These are phyloP conservation scores for Chrysoporthe puriensis DNA, from an alignment of 2,329 filamentous ascomycete genomes.

Conservation along the genomic window DNA sequence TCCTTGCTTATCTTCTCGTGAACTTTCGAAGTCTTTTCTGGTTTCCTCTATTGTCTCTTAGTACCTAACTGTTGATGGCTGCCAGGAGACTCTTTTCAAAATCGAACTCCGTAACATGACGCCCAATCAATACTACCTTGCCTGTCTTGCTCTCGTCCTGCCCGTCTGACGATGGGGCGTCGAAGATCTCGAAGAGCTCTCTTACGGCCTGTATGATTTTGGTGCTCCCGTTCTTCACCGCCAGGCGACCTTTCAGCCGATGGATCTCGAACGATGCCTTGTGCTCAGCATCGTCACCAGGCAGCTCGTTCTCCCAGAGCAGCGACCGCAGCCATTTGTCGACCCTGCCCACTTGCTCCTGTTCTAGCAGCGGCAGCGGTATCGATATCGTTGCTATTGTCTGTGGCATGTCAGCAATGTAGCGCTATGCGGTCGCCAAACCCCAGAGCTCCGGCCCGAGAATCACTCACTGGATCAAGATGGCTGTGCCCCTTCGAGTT, in stretches of 20 bases:
- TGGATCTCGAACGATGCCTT: slow-evolving; percentile 74
- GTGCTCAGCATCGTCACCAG: slow-evolving; percentile 42
- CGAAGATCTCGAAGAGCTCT: slow-evolving; percentile 90
- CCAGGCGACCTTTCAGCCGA: slow-evolving; percentile 79
- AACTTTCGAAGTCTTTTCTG: background rate
- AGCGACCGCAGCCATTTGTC: slow-evolving; percentile 83
- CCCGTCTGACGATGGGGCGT: slow-evolving; percentile 49
- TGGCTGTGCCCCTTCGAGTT: slow-evolving; percentile 82
- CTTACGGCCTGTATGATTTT: slow-evolving; percentile 90
- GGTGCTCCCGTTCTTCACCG: slow-evolving; percentile 63
- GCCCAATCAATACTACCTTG: slow-evolving; percentile 69
- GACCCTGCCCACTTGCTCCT: slow-evolving; percentile 62
- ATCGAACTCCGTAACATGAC: slow-evolving; percentile 54
- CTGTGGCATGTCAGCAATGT: slow-evolving; percentile 45
- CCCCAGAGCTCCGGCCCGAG: too few relatives aligned
- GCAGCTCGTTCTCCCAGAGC: slow-evolving; percentile 77
- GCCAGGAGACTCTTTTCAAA: slow-evolving; percentile 50
- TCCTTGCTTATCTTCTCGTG: background rate
- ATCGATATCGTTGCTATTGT: slow-evolving; percentile 85
- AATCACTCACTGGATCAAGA: slow-evolving; percentile 73
- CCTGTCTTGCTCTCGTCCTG: slow-evolving; percentile 38
- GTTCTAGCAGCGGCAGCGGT: slow-evolving; percentile 61
- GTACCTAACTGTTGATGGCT: slow-evolving; percentile 8
- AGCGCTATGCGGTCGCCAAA: background rate
- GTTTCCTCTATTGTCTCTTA: background rate